A percentile compares a stretch with the other conserved stretches of the same genome.
These are phyloP conservation scores for Hura crepitans DNA, from an alignment of 441 rosid genomes.

Conservation along the genomic window DNA sequence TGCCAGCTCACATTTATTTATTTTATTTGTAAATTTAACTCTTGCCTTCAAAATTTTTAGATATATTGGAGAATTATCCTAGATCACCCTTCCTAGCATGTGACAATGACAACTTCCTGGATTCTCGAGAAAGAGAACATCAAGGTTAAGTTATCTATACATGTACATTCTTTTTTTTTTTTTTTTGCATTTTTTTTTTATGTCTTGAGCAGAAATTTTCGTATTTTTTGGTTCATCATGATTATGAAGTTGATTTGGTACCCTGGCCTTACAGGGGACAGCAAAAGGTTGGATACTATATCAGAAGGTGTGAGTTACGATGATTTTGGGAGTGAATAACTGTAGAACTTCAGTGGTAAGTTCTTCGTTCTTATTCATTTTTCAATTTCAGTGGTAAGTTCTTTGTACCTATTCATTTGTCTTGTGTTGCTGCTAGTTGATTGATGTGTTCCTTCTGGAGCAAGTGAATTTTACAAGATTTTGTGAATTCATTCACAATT, in stretches of 20 bases:
- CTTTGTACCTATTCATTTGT: neutral
- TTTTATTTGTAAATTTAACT: neutral
- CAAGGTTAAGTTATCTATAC: constrained; percentile 46
- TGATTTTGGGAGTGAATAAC: constrained; percentile 62
- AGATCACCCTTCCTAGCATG: constrained; percentile 78
- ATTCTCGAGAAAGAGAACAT: constrained; percentile 80
- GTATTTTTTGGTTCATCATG: neutral
- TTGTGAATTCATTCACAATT: neutral
- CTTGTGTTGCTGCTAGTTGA: constrained; percentile 4
- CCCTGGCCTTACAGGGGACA: constrained; percentile 53
- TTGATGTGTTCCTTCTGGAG: neutral
- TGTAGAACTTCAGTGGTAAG: constrained; percentile 26
- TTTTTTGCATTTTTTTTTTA: too few species aligned
- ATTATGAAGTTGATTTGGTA: constrained; percentile 19
- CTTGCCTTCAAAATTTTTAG: neutral
- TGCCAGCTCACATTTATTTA: neutral
- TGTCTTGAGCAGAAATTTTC: too few species aligned
- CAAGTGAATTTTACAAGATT: neutral
- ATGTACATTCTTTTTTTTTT: too few species aligned
- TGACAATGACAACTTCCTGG: constrained; percentile 59
- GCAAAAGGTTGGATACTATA: constrained; percentile 71
- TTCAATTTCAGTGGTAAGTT: constrained; percentile 30
- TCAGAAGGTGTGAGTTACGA: constrained; percentile 86
- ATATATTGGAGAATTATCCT: constrained; percentile 56
- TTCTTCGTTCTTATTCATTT: too few species aligned